These are phyloP conservation scores for Xylaria telfairii DNA, from an alignment of 495 filamentous ascomycete genomes.

Conservation along the genomic window DNA sequence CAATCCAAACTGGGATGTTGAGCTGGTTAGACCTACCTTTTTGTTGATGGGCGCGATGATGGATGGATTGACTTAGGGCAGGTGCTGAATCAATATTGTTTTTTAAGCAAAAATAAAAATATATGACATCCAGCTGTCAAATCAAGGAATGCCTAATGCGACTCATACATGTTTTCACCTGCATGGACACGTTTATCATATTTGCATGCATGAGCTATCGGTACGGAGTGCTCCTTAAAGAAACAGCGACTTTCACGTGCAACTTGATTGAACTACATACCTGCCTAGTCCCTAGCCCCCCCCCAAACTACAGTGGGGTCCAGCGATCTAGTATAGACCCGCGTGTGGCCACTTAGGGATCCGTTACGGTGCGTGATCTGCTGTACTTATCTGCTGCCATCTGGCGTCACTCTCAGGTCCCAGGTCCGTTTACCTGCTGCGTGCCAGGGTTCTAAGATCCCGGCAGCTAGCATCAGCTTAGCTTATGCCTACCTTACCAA, in stretches of 20 bases:
- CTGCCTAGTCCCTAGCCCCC: not conserved
- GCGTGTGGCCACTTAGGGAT: not conserved
- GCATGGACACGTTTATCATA: no score
- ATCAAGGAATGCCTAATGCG: no score
- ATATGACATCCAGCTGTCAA: no score
- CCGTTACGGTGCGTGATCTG: conserved; percentile 5
- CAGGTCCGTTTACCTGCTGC: not conserved
- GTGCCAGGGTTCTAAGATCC: not conserved
- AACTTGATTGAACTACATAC: no score
- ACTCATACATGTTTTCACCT: no score
- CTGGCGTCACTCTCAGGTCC: conserved; percentile 12
- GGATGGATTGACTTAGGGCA: not conserved
- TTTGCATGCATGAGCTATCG: not conserved
- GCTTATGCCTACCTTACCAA: no score
- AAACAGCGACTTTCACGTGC: conserved; percentile 6
- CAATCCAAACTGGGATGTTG: conserved; percentile 25
- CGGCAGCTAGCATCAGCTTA: no score
- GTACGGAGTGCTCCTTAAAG: no score
- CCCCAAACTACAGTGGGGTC: conserved; percentile 2
- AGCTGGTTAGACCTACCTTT: conserved; percentile 31
- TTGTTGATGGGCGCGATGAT: conserved; percentile 30
- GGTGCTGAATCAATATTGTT: no score
- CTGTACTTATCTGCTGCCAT: conserved; percentile 1
- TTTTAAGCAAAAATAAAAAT: no score
- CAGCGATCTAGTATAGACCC: not conserved